Percentiles rank a stretch among this genome's conserved stretches.
Evolutionary conservation across 2,329 filamentous ascomycete species (phyloP).

Genomic region (Coniochaeta ligniaria): DNA sequence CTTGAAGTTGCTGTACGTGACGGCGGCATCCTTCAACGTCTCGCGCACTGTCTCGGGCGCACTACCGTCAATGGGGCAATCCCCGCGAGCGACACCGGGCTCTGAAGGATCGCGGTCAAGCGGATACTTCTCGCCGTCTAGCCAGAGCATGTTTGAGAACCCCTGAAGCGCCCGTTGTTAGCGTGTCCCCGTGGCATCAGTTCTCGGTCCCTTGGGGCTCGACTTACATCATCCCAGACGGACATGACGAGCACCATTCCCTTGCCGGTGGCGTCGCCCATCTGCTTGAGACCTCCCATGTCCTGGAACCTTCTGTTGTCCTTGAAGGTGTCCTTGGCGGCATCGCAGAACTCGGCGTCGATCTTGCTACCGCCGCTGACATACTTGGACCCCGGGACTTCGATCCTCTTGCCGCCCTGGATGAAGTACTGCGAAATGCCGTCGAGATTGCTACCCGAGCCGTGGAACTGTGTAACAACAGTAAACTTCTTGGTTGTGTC

Average conservation of each 20-base stretch:
- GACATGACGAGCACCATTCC: constrained; percentile 61
- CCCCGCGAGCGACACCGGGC: constrained; percentile 40
- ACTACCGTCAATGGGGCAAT: constrained; percentile 37
- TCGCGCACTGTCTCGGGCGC: constrained; percentile 33
- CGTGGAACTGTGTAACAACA: constrained; percentile 50
- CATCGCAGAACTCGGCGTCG: constrained; percentile 49
- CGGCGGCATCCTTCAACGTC: constrained; percentile 11
- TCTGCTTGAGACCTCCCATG: constrained; percentile 47
- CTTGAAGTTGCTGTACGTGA: constrained; percentile 31
- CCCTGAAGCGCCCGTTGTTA: constrained; percentile 7
- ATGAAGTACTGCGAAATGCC: constrained; percentile 50
- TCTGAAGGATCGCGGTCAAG: constrained; percentile 22
- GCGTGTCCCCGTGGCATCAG: neutral
- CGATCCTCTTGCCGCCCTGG: constrained; percentile 44
- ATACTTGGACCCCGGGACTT: constrained; percentile 26
- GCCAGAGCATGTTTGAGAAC: constrained; percentile 58
- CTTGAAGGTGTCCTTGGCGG: constrained; percentile 47
- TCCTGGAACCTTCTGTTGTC: constrained; percentile 42
- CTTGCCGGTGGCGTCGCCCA: constrained; percentile 44
- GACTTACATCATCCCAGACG: constrained; percentile 38
- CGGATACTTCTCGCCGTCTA: constrained; percentile 51
- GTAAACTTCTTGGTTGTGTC: constrained; percentile 44
- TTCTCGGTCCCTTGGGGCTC: neutral
- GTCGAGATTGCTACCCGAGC: constrained; percentile 10
- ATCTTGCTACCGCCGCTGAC: constrained; percentile 33